phyloP scores from a whole-genome alignment of 306 rosid genomes.

The Castanea sativa region DNA sequence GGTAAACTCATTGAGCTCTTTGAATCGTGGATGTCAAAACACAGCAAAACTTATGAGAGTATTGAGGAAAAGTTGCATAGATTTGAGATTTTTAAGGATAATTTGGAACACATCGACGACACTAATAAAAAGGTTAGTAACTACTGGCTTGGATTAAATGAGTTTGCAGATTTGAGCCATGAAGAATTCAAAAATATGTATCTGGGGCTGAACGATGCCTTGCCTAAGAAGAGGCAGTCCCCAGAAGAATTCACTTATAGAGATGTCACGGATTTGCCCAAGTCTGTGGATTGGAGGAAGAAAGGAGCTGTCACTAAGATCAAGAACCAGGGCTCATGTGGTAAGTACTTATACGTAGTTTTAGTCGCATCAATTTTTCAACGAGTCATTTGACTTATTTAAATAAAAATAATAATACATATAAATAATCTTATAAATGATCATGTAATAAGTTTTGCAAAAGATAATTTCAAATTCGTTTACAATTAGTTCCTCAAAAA shows the following conservation, averaged over 20 bases:
- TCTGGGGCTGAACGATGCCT: slow-evolving; percentile 41
- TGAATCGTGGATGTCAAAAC: slow-evolving; percentile 62
- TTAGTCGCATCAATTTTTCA: no score
- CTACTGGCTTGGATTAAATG: slow-evolving; percentile 71
- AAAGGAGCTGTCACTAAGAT: slow-evolving; percentile 66
- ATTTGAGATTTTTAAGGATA: slow-evolving; percentile 67
- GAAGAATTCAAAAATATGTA: slow-evolving; percentile 52
- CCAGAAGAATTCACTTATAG: slow-evolving; percentile 40
- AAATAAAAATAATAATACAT: no score
- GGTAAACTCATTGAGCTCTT: slow-evolving; percentile 55
- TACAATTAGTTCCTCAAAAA: no score
- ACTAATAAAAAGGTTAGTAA: slow-evolving; percentile 44
- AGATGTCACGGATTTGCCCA: slow-evolving; percentile 48
- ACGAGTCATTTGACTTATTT: accelerated
- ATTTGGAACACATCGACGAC: slow-evolving; percentile 59
- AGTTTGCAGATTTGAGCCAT: slow-evolving; percentile 67
- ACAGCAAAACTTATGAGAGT: slow-evolving; percentile 47
- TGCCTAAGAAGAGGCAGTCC: slow-evolving; percentile 28
- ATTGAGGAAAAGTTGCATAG: slow-evolving; percentile 62
- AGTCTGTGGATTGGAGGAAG: slow-evolving; percentile 76
- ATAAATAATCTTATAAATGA: no score
- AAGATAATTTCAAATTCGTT: no score
- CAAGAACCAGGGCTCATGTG: slow-evolving; percentile 74
- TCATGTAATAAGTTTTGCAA: no score
- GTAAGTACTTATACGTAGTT: slow-evolving; percentile 25